Evolutionary conservation across 139 green algal species (phyloP), one percentile per base, ranked within the genome.

Genomic region (Eudorina sp.): DNA sequence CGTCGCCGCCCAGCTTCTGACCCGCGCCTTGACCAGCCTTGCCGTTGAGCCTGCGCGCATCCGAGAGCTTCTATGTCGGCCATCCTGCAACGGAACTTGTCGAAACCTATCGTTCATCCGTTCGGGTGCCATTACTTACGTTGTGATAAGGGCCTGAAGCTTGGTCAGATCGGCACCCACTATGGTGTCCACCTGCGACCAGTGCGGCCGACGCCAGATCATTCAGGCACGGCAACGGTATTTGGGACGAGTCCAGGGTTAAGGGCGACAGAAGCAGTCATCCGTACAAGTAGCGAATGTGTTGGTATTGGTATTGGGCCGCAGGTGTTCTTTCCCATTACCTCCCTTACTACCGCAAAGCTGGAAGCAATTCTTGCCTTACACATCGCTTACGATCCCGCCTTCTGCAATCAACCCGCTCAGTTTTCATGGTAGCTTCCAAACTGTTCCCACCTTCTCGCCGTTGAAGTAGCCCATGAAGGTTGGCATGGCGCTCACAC

Each of bases 401-500:
- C 8, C 8, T 34, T 66, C 55, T 34, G 29, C 55, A 66, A 34
- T 23, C 8, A 66, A 25, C 55, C 55, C 55, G 55, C 8, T 66
- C 55, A 34, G 8, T 4, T 66, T 66, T 6, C 27, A 11, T 66
- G 55, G 27, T 23, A 66, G 7, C 55, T 25, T 25, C 7, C 55
- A 25, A 66, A 66, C 27, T 36, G 19, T 48, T 27, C 41, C 0
- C 23, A 78, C 81, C 81, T 89, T 25, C 70, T 91, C 88, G 21
- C 88, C 88, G 38, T 89, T 89, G 43, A 88, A 77, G 36, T 66
- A 91, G 8, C 69, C 88, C 2, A 85, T 53, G 45, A 91, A 91
- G 4, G 88, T 91, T n/a, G 88, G 88, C 88, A 91, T 91, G n/a
- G 88, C 88, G 11, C 45, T 21, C 29, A 91, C 73, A 4, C 58